These are phyloP conservation scores for Escallonia rubra DNA, from an alignment of 129 eudicot genomes.

Conservation along the genomic window DNA sequence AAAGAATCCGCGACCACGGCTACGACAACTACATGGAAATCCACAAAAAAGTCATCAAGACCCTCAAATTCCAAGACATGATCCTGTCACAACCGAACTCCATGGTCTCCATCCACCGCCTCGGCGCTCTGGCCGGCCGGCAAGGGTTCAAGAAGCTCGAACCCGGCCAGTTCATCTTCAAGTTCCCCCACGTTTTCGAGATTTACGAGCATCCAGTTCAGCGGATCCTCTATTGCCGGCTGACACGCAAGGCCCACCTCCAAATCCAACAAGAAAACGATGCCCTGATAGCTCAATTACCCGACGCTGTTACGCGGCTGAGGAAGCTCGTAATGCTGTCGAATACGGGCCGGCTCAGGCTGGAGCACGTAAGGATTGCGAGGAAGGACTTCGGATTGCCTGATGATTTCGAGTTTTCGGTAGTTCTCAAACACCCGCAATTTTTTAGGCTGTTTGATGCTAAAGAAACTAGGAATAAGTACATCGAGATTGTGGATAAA, in stretches of 20 bases:
- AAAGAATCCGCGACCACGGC: slow-evolving; percentile 75
- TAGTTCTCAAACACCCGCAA: slow-evolving; percentile 64
- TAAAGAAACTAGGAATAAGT: slow-evolving; percentile 66
- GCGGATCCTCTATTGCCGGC: slow-evolving; percentile 72
- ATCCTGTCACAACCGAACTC: slow-evolving; percentile 66
- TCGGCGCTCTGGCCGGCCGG: slow-evolving; percentile 64
- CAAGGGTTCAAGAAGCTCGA: slow-evolving; percentile 73
- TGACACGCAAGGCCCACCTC: slow-evolving; percentile 52
- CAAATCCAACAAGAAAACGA: slow-evolving; percentile 79
- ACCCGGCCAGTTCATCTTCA: slow-evolving; percentile 68
- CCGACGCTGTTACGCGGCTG: slow-evolving; percentile 53
- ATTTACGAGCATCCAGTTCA: slow-evolving; percentile 94
- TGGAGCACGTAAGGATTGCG: slow-evolving; percentile 78
- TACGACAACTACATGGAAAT: slow-evolving; percentile 88
- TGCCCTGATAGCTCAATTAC: slow-evolving; percentile 61
- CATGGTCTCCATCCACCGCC: slow-evolving; percentile 61
- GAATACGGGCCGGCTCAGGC: slow-evolving; percentile 53
- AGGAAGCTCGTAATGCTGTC: slow-evolving; percentile 79
- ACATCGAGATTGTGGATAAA: slow-evolving; percentile 55
- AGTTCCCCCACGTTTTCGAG: slow-evolving; percentile 79
- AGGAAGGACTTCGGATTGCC: slow-evolving; percentile 83
- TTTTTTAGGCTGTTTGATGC: slow-evolving; percentile 76
- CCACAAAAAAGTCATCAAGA: slow-evolving; percentile 79
- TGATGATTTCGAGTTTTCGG: slow-evolving; percentile 73
- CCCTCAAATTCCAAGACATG: slow-evolving; percentile 68